Percentiles rank a stretch among this genome's conserved stretches.
These are phyloP conservation scores for Colletotrichum cuscutae DNA, from an alignment of 2,329 filamentous ascomycete species.

Conservation along the genomic window DNA sequence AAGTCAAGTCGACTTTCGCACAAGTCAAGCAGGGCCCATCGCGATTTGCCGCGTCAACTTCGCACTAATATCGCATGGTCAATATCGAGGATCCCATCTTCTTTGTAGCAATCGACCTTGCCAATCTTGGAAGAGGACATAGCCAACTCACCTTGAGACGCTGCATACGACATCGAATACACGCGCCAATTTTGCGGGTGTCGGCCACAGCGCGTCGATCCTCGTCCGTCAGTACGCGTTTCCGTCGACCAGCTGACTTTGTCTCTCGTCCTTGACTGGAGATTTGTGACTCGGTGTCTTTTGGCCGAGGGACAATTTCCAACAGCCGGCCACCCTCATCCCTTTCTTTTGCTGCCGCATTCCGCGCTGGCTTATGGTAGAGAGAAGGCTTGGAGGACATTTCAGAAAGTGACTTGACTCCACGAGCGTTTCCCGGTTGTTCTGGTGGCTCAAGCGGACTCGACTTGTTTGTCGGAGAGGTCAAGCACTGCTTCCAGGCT, in stretches of 20 bases:
- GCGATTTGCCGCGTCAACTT: constrained; percentile 43
- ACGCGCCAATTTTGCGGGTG: constrained; percentile 51
- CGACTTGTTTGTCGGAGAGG: neutral
- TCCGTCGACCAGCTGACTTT: neutral
- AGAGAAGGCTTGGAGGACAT: neutral
- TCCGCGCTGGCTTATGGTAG: neutral
- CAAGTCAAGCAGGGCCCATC: constrained; percentile 53
- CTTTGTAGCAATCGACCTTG: neutral
- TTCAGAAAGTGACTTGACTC: neutral
- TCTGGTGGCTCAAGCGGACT: neutral
- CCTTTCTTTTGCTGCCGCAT: neutral
- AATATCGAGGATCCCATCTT: neutral
- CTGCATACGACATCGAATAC: constrained; percentile 57
- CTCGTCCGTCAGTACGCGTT: constrained; percentile 37
- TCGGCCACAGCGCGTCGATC: constrained; percentile 45
- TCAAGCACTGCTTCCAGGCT: neutral
- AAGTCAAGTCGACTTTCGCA: constrained; percentile 47
- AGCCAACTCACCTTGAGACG: constrained; percentile 51
- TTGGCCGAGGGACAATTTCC: neutral
- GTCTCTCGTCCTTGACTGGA: neutral
- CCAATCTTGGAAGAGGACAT: neutral
- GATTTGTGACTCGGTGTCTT: neutral
- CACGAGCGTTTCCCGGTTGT: neutral
- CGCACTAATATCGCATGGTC: constrained; percentile 46
- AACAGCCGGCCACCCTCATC: neutral